Conservation (phyloP, 1,284 basidiomycete genomes). For the Puccinia novopanici region DNA sequence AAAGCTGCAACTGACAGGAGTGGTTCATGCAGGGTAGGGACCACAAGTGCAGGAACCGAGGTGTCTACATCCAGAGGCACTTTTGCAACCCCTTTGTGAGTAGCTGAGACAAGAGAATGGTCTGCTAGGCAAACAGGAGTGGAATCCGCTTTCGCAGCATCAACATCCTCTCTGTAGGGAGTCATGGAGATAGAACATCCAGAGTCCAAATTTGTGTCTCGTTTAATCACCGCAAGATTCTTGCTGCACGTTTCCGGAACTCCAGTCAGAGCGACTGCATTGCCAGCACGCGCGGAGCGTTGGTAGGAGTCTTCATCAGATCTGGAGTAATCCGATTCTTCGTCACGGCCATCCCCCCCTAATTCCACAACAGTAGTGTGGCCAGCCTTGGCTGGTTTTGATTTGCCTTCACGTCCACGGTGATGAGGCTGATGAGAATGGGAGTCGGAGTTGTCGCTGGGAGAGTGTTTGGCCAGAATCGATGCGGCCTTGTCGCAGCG, state of each 20-base stretch:
- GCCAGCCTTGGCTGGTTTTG: neutral
- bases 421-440: neutral
- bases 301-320: neutral
- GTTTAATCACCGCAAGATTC: neutral
- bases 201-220: neutral
- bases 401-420: neutral
- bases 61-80: neutral
- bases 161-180: neutral
- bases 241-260: neutral
- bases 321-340: neutral
- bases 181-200: slow-evolving; percentile 4
- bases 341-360: neutral
- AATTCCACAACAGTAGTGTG: neutral
- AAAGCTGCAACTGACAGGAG: neutral
- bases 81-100: neutral
- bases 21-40: slow-evolving; percentile 2
- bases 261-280: neutral
- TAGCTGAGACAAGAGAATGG: neutral
- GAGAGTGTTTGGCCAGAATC: neutral
- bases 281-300: neutral
- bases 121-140: neutral
- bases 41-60: neutral
- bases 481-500: neutral
- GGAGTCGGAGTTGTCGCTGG: neutral
- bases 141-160: neutral